Evolutionary conservation across 2,329 filamentous ascomycete genomes (phyloP).

Genomic region (Ascochyta pisi): DNA sequence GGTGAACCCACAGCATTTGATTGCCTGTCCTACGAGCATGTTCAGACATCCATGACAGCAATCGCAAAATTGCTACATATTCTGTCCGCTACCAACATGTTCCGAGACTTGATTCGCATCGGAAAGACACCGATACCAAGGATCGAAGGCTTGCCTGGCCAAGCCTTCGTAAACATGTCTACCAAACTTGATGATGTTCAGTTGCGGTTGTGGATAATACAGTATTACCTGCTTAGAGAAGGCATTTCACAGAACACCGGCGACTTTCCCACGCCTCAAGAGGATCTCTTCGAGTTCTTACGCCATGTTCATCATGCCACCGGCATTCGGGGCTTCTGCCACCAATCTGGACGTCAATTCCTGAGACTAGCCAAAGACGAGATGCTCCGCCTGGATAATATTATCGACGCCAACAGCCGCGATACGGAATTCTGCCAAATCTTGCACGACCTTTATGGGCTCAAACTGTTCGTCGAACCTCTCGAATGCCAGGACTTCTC

Average conservation of each 20-base stretch:
- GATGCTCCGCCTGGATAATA: slow-evolving; percentile 74
- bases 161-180: slow-evolving; percentile 57
- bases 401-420: slow-evolving; percentile 70
- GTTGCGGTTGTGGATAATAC: slow-evolving; percentile 84
- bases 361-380: slow-evolving; percentile 89
- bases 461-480: slow-evolving; percentile 47
- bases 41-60: slow-evolving; percentile 74
- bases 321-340: slow-evolving; percentile 85
- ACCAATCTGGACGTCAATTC: slow-evolving; percentile 83
- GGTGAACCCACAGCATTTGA: slow-evolving; percentile 77
- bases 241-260: slow-evolving; percentile 71
- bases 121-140: slow-evolving; percentile 71
- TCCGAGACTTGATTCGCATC: slow-evolving; percentile 84
- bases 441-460: slow-evolving; percentile 51
- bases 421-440: slow-evolving; percentile 83
- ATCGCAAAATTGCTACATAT: slow-evolving; percentile 75
- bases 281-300: slow-evolving; percentile 79
- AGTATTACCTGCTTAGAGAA: slow-evolving; percentile 81
- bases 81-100: slow-evolving; percentile 79
- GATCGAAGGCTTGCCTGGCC: slow-evolving; percentile 58
- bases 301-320: slow-evolving; percentile 83
- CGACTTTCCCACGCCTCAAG: slow-evolving; percentile 69
- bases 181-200: slow-evolving; percentile 85
- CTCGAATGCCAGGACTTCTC: slow-evolving; percentile 67
- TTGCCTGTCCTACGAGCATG: slow-evolving; percentile 80